A percentile compares a stretch with the other conserved stretches of the same genome.
These are phyloP conservation scores for Populus euphratica DNA, from an alignment of 345 rosid species.

Conservation along the genomic window DNA sequence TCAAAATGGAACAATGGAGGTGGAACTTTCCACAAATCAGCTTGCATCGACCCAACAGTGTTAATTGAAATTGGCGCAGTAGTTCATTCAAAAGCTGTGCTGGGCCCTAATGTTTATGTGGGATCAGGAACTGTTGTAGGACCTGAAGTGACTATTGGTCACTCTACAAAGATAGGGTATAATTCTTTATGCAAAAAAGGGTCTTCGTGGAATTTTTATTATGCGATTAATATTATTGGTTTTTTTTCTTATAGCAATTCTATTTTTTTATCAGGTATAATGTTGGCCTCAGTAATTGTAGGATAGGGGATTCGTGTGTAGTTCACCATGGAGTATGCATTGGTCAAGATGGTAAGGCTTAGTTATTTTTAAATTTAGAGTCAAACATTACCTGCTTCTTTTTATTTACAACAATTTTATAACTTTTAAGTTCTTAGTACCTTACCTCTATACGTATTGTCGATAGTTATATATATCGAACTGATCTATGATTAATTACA, in stretches of 20 bases:
- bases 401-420: too few relatives aligned
- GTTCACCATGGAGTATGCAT: slow-evolving; percentile 75
- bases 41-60: slow-evolving; percentile 52
- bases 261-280: slow-evolving; percentile 43
- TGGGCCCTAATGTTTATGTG: slow-evolving; percentile 54
- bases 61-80: slow-evolving; percentile 56
- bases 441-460: too few relatives aligned
- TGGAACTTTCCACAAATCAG: slow-evolving; percentile 57
- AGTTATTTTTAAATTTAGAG: slow-evolving; percentile 4
- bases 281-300: slow-evolving; percentile 62
- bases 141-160: slow-evolving; percentile 53
- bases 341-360: slow-evolving; percentile 79
- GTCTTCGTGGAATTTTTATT: neutral
- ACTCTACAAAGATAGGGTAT: slow-evolving; percentile 59
- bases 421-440: too few relatives aligned
- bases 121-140: slow-evolving; percentile 75
- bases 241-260: neutral
- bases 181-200: neutral
- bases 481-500: too few relatives aligned
- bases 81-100: slow-evolving; percentile 47
- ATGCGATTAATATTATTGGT: neutral
- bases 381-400: too few relatives aligned
- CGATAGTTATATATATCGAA: too few relatives aligned
- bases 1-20: slow-evolving; percentile 61
- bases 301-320: slow-evolving; percentile 60